These are phyloP conservation scores for Barnettozyma pratensis DNA, from an alignment of 805 yeast genomes.

Conservation along the genomic window DNA sequence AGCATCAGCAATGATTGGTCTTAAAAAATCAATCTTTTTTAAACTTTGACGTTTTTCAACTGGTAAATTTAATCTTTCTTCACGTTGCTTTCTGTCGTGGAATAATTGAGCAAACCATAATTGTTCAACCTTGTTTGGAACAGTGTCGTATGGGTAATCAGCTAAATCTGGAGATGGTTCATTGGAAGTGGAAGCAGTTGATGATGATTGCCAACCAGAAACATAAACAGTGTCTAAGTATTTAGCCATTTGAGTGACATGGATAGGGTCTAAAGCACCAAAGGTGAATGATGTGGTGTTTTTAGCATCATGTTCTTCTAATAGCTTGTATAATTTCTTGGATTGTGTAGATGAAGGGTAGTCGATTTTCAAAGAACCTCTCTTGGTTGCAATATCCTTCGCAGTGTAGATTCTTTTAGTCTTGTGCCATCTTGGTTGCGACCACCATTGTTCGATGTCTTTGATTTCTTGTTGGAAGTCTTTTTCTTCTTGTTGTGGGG, in stretches of 20 bases:
- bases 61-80: conserved; percentile 49
- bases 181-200: conserved; percentile 94
- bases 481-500: conserved; percentile 18
- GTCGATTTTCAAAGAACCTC: conserved; percentile 69
- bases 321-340: conserved; percentile 67
- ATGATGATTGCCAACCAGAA: conserved; percentile 98
- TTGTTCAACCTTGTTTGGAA: conserved; percentile 97
- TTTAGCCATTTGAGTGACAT: conserved; percentile 94
- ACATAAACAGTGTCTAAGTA: conserved; percentile 90
- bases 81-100: conserved; percentile 96
- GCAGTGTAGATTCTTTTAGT: conserved; percentile 87
- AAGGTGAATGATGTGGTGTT: conserved; percentile 82
- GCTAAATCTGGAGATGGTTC: conserved; percentile 99
- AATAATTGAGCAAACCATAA: conserved; percentile 93
- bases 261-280: conserved; percentile 95
- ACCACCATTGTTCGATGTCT: conserved; percentile 86
- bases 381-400: conserved; percentile 82
- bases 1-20: conserved; percentile 96
- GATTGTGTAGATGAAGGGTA: conserved; percentile 80
- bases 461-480: conserved; percentile 46
- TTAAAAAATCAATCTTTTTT: conserved; percentile 76
- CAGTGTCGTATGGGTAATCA: conserved; percentile 98
- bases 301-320: conserved; percentile 65
- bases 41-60: conserved; percentile 62
- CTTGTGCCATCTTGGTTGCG: conserved; percentile 83